phyloP scores from a whole-genome alignment of 192 early-diverging fungal genomes.

The Linnemannia schmuckeri region DNA sequence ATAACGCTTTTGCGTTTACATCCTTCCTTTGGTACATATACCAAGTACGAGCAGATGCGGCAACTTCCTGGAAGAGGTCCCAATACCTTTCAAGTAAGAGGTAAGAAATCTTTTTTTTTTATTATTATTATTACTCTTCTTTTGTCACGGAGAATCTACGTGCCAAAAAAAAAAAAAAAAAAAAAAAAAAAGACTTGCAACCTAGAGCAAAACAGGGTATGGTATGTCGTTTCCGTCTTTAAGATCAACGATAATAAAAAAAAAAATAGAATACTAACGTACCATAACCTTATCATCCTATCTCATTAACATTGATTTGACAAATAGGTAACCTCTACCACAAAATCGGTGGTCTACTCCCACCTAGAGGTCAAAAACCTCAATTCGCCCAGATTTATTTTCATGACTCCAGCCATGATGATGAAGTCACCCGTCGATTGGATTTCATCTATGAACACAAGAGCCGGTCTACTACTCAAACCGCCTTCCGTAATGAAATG shows the following conservation, averaged over 20 bases:
- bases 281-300: neutral
- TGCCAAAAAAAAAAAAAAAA: too few species aligned
- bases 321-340: neutral
- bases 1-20: conserved; percentile 10
- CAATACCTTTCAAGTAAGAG: too few species aligned
- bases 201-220: too few species aligned
- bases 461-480: neutral
- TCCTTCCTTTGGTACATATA: neutral
- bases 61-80: too few species aligned
- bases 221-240: too few species aligned
- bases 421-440: neutral
- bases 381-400: neutral
- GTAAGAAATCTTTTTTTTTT: too few species aligned
- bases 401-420: neutral
- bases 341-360: neutral
- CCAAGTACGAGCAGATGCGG: too few species aligned
- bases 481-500: too few species aligned
- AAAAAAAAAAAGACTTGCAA: too few species aligned
- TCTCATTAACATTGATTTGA: neutral
- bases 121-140: too few species aligned
- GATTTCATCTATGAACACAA: neutral
- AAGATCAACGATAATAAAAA: too few species aligned
- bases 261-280: neutral
- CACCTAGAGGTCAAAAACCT: neutral
- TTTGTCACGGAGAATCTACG: too few species aligned